phyloP scores from a whole-genome alignment of 140 eudicot species.

The Eryngium alpinum region DNA sequence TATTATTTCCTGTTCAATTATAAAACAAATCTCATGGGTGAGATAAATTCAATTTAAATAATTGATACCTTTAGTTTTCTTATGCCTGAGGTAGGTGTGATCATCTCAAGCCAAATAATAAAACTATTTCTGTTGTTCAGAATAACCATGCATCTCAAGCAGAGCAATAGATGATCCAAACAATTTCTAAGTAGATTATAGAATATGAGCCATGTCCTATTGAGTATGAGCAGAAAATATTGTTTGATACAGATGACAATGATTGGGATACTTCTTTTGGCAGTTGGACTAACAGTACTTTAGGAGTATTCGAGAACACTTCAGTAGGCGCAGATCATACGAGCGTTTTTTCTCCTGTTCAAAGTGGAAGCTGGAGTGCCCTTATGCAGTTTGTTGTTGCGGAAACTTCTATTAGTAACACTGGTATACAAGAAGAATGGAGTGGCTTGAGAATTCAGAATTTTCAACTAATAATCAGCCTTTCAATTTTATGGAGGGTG shows the following conservation, averaged over 20 bases:
- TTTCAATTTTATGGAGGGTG: constrained; percentile 27
- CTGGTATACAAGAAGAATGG: constrained; percentile 81
- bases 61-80: no score
- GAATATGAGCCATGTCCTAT: no score
- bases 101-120: no score
- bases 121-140: no score
- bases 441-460: constrained; percentile 64
- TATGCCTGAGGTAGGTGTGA: no score
- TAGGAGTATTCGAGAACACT: constrained; percentile 30
- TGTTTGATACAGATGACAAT: constrained; percentile 46
- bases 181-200: no score
- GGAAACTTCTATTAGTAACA: constrained; percentile 59
- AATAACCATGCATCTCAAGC: no score
- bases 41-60: no score
- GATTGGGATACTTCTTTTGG: constrained; percentile 43
- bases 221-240: constrained; percentile 70
- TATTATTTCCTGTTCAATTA: no score
- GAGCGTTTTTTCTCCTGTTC: constrained; percentile 37
- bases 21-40: no score
- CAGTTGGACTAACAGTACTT: constrained; percentile 7
- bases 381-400: constrained; percentile 78
- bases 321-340: constrained; percentile 21
- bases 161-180: no score
- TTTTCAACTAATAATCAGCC: constrained; percentile 39
- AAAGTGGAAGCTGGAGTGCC: constrained; percentile 88